phyloP scores from a whole-genome alignment of 2,329 filamentous ascomycete species.

The Aspergillus jensenii region DNA sequence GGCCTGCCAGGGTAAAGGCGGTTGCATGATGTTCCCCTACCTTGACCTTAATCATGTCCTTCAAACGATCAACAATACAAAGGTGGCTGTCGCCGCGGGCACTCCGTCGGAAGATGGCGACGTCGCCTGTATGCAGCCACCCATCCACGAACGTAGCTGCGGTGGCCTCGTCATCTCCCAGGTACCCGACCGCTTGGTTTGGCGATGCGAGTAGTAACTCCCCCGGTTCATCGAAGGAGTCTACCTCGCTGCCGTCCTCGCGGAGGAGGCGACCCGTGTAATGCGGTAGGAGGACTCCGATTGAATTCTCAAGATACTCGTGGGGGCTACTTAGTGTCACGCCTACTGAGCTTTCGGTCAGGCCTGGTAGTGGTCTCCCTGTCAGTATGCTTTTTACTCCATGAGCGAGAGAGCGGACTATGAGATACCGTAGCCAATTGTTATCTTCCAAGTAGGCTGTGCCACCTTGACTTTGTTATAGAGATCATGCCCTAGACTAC shows the following conservation, averaged over 20 bases:
- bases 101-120: not conserved
- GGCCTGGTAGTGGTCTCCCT: not conserved
- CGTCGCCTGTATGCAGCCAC: not conserved
- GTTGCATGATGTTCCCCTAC: not conserved
- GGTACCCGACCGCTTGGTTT: not conserved
- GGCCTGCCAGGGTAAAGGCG: not conserved
- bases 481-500: not conserved
- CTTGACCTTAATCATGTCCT: not conserved
- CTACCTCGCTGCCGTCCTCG: not conserved
- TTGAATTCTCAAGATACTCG: not conserved
- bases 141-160: not conserved
- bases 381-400: not conserved
- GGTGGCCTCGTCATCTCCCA: not conserved
- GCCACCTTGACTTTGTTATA: not conserved
- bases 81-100: not conserved
- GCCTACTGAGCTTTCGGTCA: not conserved
- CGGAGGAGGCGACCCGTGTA: not conserved
- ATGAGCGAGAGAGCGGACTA: not conserved
- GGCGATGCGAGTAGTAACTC: not conserved
- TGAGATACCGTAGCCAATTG: not conserved
- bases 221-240: not conserved
- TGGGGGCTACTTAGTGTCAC: not conserved
- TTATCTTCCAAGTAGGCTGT: slow-evolving; percentile 1
- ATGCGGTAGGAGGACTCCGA: not conserved
- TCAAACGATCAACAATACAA: not conserved